Evolutionary conservation across 2,329 filamentous ascomycete species (phyloP).

Genomic region (Ascocoryne sarcoides): DNA sequence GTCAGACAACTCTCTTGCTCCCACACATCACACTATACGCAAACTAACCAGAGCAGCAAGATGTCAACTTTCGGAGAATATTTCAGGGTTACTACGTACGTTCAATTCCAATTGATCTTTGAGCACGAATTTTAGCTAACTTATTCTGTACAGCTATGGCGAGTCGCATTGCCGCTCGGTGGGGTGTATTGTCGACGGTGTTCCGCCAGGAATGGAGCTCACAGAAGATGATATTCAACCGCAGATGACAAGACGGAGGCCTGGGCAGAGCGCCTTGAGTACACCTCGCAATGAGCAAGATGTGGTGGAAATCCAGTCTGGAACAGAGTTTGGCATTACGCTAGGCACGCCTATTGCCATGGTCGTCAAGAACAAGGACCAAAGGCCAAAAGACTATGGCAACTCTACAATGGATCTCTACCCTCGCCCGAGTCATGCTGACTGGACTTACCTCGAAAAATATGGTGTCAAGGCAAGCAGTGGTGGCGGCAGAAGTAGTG

Average conservation of each 20-base stretch:
- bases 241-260: conserved; percentile 82
- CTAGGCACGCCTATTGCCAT: conserved; percentile 86
- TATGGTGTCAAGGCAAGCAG: conserved; percentile 90
- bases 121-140: background rate
- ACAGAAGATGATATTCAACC: conserved; percentile 85
- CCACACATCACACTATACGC: too few species aligned
- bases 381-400: conserved; percentile 86
- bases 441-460: conserved; percentile 96
- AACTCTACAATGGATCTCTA: conserved; percentile 83
- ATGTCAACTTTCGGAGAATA: conserved; percentile 86
- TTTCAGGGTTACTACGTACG: conserved; percentile 69
- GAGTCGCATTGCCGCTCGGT: conserved; percentile 89
- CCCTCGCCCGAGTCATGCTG: conserved; percentile 86
- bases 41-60: too few species aligned
- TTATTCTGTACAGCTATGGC: conserved; percentile 43
- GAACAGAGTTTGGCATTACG: conserved; percentile 82
- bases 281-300: conserved; percentile 93
- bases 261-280: conserved; percentile 81
- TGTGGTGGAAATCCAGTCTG: conserved; percentile 82
- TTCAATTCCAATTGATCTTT: conserved; percentile 4
- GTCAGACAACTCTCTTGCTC: conserved; percentile 2
- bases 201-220: conserved; percentile 78
- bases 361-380: conserved; percentile 84
- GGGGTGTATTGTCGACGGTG: conserved; percentile 90
- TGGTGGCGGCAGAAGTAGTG: conserved; percentile 82